Base-by-base conservation (phyloP, 805 yeast genomes). In the Spencermartinsiella europaea region DNA sequence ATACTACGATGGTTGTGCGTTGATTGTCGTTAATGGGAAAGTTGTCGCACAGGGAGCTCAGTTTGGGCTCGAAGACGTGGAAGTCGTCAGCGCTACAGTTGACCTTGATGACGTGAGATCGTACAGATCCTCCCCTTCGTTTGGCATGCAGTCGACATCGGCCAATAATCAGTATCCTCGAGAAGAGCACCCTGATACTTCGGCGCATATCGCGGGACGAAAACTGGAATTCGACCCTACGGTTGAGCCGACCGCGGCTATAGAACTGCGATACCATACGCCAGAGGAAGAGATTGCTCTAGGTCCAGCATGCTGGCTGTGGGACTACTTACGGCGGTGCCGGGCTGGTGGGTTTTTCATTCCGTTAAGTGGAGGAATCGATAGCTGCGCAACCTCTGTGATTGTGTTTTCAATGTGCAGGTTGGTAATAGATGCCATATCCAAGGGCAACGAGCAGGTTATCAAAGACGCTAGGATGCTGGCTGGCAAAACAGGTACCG, bases 231-330 rank as follows among this genome's bases (percentile, higher is more conserved):
- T 87, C 56, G 79, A 85, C 61, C 79, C 85, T 17, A 58, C 61
- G 0, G 66, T 85, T 8, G 64, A 59, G 8, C 96, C 96, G 16
- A 67, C 93, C 0, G 59, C 60, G 17, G 59, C 75, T 1, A 62
- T 66, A 19, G 71, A 69, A 3, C 73, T 83, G 38, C 74, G 73
- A 34, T 83, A 84, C 58, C 95, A 85, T 65, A 60, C 71, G 1
- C 96, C 99, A 2, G 95, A 90, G 60, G 97, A 93, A 67, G 99
- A 93, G 66, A 91, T 93, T 54, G 97, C 98, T 0, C 71, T 86
- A 38, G 99, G 99, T 0, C 99, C 99, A 0, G 99, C 99, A 0
- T 93, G 99, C 65, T 93, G 99, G 99, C 67, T 93, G 53, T 93
- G 99, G 99, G 99, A 93, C 65, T 93, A 93, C 61, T 73, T 93